Evolutionary conservation across 176 grass and related monocot species (phyloP).

Genomic region (Olyra latifolia): DNA sequence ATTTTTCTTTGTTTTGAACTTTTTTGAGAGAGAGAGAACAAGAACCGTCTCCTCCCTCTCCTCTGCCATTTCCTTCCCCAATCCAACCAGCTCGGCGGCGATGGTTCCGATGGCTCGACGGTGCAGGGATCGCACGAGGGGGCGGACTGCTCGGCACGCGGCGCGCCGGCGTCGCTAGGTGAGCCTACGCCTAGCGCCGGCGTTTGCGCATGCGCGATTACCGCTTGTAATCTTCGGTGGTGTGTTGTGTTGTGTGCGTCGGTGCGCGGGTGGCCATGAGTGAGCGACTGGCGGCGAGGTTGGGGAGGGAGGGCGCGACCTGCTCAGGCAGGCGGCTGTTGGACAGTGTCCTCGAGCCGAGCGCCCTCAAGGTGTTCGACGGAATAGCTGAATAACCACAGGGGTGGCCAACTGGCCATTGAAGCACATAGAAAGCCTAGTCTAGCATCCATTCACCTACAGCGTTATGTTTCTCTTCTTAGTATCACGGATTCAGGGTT

Average conservation of each 20-base stretch:
- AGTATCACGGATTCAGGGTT: neutral
- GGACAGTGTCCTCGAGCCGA: neutral
- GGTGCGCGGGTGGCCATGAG: neutral
- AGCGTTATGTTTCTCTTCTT: neutral
- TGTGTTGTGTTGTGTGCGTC: neutral
- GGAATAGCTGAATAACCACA: too few species aligned
- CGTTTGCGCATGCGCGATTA: neutral
- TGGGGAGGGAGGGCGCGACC: neutral
- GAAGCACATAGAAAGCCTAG: neutral
- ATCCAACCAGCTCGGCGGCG: neutral
- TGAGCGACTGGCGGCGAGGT: neutral
- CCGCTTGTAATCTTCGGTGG: neutral
- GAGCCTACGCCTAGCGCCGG: neutral
- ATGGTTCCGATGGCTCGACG: neutral
- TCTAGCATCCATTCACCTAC: neutral
- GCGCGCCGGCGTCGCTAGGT: neutral
- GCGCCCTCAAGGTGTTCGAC: neutral
- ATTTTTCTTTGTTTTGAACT: too few species aligned
- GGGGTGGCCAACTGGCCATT: neutral
- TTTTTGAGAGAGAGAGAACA: too few species aligned
- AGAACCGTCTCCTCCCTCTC: neutral
- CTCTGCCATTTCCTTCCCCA: neutral
- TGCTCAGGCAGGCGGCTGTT: neutral
- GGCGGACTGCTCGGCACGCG: neutral
- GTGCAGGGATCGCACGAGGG: neutral